Base-by-base conservation (phyloP, 108 stramenopile genomes). In the Conticribra guillardii region DNA sequence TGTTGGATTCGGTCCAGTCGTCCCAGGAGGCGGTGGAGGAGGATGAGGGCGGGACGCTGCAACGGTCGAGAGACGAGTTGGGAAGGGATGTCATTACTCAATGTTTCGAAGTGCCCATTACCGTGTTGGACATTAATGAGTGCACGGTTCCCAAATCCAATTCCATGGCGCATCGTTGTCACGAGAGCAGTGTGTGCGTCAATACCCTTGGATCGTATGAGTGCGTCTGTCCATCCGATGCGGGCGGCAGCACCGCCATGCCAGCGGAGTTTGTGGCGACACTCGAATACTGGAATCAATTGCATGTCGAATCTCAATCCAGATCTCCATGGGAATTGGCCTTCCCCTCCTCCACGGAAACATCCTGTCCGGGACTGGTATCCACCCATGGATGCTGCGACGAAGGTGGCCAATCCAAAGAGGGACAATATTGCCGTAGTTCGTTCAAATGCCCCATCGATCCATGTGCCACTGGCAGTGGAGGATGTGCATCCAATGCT, bases 151-250 rank as follows among this genome's bases (percentile, higher is more conserved):
- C 91, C 0, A 34, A 14, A 7, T 64, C 69, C 4, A 88, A 92
- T 82, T 52, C 71, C 48, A 92, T 96, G 94, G 63, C 79, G 0
- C 95, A 96, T 69, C 60, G 64, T 52, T 97, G 95, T 72, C 83
- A 75, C 26, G 49, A 64, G 14, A 81, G 89, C 29, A 73, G 89
- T 9, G 44, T 84, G 0, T 97, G 96, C 68, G 76, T 91, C 71
- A 97, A 97, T 66, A 97, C 94, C 44, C 59, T 87, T 53, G 96
- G 96, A 50, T 89, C 91, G 30, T 97, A 97, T 67, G 93, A 95
- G 68, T 97, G 96, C 71, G 54, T 88, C 48, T 97, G 95, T 83
- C 93, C 89, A 4, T 67, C 34, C 23, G 47, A 53, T 44, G 59
- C 22, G 1, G 59, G 59, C 21, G 59, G 34, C 15, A 2, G 59